Evolutionary conservation across 2,329 filamentous ascomycete species (phyloP), one percentile per base, ranked within the genome.

Genomic region (Corynespora cassiicola): DNA sequence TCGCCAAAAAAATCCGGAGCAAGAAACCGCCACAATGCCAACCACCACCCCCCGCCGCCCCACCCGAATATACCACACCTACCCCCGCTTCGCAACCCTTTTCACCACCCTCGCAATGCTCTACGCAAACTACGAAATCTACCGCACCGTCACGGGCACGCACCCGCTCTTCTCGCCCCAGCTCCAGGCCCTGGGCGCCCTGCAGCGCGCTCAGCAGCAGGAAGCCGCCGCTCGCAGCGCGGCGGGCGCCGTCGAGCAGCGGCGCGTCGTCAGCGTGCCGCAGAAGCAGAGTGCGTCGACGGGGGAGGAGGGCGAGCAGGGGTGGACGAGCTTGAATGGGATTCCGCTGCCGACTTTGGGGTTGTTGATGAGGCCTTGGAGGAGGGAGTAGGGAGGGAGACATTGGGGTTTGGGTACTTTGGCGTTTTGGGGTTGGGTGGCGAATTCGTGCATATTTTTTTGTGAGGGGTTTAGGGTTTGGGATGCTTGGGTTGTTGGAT

Each of bases 141-240:
- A 46, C 45, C 58, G 54, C 20, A 48, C 63, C 31, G 47, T 52
- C 40, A 54, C 45, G 21, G 56, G 58, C 40, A 56, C 44, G n/a
- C 58, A 66, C 36, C 60, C 61, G 7, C 52, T 48, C 29, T 47
- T 57, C 42, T 52, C 52, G 7, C 54, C 49, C 6, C 50, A 40
- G 20, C 31, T 63, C 19, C 54, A 39, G 12, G n/a, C n/a, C n/a
- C n/a, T 9, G n/a, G 3, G 12, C 29, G 12, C 19, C 36, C 14
- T 17, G 11, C 6, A 4, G 15, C 21, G n/a, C 26, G 15, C 3
- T 5, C 35, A 8, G 11, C 12, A 33, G 20, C 33, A 24, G 7
- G 9, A 6, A 8, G 8, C 9, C 12, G n/a, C n/a, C n/a, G n/a
- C n/a, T n/a, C n/a, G n/a, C n/a, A n/a, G n/a, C n/a, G n/a, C n/a